Evolutionary conservation across 108 stramenopile species (phyloP).

Genomic region (Chaetoceros tenuissimus): DNA sequence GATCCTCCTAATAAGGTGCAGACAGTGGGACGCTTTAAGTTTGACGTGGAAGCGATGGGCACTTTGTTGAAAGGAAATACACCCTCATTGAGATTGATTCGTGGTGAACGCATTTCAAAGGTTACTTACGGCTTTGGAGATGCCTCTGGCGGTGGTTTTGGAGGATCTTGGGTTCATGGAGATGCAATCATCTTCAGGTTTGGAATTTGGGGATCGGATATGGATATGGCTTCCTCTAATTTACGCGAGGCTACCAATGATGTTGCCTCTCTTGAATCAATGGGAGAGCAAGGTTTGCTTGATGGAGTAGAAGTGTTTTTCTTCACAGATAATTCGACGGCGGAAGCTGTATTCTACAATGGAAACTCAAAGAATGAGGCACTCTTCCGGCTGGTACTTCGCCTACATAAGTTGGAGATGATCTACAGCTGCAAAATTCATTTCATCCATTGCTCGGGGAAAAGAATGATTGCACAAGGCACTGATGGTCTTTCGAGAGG

Average conservation of each 20-base stretch:
- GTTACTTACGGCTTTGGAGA: constrained; percentile 38
- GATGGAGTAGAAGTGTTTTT: constrained; percentile 22
- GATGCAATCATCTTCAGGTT: not conserved
- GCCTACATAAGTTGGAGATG: constrained; percentile 1
- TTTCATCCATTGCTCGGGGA: constrained; percentile 11
- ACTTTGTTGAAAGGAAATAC: not conserved
- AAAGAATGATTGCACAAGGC: constrained; percentile 15
- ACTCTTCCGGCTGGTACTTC: constrained; percentile 6
- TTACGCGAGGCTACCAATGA: constrained; percentile 11
- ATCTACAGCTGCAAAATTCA: constrained; percentile 1
- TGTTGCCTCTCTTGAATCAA: constrained; percentile 1
- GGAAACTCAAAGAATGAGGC: not conserved
- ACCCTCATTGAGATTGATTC: not conserved
- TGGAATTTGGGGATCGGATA: not conserved
- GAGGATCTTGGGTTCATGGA: not conserved
- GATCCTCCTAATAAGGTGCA: constrained; percentile 12
- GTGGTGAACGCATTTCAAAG: not conserved
- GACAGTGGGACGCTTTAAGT: constrained; percentile 15
- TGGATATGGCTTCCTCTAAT: not conserved
- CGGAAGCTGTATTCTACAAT: constrained; percentile 2
- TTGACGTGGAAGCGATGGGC: constrained; percentile 16
- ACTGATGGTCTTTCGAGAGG: constrained; percentile 18
- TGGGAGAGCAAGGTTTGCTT: constrained; percentile 5
- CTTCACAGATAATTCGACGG: constrained; percentile 31
- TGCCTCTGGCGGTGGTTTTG: constrained; percentile 32